Evolutionary conservation across 768 basidiomycete species (phyloP).

Genomic region (Ramaria rubella): DNA sequence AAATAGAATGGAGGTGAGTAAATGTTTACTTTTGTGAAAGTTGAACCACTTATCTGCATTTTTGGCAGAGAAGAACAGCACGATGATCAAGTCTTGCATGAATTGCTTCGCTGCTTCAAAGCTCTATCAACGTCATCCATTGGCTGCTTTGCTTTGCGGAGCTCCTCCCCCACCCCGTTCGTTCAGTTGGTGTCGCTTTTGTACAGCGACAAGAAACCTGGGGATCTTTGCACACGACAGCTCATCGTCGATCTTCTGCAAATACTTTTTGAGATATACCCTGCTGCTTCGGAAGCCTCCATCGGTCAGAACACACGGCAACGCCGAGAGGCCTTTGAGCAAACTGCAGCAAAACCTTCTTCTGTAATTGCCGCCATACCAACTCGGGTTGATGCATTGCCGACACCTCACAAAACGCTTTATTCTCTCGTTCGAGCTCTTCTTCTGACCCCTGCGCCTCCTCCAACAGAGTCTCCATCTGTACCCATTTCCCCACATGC

Average conservation of each 20-base stretch:
- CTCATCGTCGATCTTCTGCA: constrained; percentile 84
- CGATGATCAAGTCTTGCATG: constrained; percentile 90
- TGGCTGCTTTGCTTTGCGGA: constrained; percentile 87
- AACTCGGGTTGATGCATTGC: constrained; percentile 63
- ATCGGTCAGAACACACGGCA: constrained; percentile 23
- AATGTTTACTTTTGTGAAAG: background rate
- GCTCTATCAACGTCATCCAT: constrained; percentile 84
- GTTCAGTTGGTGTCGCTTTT: constrained; percentile 74
- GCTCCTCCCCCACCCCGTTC: constrained; percentile 83
- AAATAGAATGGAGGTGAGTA: constrained; percentile 92
- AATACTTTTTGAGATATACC: constrained; percentile 87
- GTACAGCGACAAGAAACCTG: constrained; percentile 97
- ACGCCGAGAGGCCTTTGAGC: constrained; percentile 4
- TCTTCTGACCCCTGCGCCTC: constrained; percentile 66
- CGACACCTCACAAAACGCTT: constrained; percentile 62
- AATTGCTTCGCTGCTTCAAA: constrained; percentile 89
- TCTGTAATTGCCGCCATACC: constrained; percentile 29
- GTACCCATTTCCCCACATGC: constrained; percentile 65
- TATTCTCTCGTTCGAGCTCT: constrained; percentile 71
- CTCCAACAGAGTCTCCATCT: constrained; percentile 54
- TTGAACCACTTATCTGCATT: background rate
- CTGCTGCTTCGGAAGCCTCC: constrained; percentile 58
- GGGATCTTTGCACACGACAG: constrained; percentile 84
- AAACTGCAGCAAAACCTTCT: background rate
- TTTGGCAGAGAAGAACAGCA: constrained; percentile 88